Conservation (phyloP, 345 rosid genomes). For the Melaleuca quinquenervia region DNA sequence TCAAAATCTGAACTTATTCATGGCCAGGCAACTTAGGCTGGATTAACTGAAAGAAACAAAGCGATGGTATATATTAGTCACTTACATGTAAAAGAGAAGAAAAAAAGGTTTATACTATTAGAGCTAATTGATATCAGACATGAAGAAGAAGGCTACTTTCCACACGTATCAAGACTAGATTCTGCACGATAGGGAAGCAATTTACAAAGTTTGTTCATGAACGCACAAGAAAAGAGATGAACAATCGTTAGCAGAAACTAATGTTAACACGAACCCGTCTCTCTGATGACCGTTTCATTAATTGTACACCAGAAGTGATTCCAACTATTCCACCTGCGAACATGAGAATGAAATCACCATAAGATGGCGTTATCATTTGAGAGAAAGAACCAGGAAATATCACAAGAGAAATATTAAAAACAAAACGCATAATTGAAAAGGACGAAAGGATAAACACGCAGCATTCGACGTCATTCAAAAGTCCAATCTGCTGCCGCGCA, state of each 20-base stretch:
- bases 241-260: neutral
- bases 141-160: neutral
- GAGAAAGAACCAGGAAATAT: neutral
- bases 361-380: neutral
- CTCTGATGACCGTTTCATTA: slow-evolving; percentile 51
- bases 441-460: neutral
- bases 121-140: neutral
- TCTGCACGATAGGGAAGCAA: neutral
- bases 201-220: neutral
- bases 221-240: neutral
- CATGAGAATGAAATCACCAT: neutral
- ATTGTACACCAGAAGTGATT: slow-evolving; percentile 71
- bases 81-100: neutral
- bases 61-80: neutral
- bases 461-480: neutral
- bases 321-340: slow-evolving; percentile 93
- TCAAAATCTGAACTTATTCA: neutral
- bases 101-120: neutral
- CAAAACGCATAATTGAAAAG: neutral
- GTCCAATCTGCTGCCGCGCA: neutral
- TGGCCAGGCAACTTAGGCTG: neutral
- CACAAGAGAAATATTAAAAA: neutral
- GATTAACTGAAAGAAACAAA: neutral
- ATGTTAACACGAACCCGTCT: slow-evolving; percentile 35
- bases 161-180: neutral